A percentile compares a stretch with the other conserved stretches of the same genome.
phyloP scores from a whole-genome alignment of 371 early-diverging fungal species.

The Rhizopus delemar region DNA sequence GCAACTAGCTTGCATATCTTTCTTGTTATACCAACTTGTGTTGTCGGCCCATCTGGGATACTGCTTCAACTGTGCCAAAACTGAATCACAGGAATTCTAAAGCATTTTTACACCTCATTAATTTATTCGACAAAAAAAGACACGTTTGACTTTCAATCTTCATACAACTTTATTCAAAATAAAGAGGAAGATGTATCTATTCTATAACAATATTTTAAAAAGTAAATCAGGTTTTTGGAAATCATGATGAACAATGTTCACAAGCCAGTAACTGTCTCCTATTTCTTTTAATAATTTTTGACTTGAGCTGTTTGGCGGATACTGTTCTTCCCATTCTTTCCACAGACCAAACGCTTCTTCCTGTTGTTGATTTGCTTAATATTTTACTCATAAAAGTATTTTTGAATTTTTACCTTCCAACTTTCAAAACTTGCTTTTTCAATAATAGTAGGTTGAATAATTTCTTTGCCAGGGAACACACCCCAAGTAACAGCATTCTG shows the following conservation, averaged over 20 bases:
- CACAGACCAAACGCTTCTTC: conserved; percentile 97
- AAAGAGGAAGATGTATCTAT: no score
- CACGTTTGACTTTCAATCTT: no score
- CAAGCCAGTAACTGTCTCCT: conserved; percentile 77
- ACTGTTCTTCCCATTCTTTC: conserved; percentile 87
- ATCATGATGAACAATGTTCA: conserved; percentile 93
- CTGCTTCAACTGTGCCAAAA: no score
- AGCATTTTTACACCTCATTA: no score
- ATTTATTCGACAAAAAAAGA: no score
- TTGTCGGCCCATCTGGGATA: no score
- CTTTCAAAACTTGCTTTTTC: conserved; percentile 91
- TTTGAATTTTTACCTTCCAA: conserved; percentile 62
- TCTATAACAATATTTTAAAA: conserved; percentile 34
- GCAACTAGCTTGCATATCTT: no score
- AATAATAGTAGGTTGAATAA: conserved; percentile 95
- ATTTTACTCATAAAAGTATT: neutral
- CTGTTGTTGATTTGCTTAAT: neutral
- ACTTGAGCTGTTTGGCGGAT: conserved; percentile 58
- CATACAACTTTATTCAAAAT: no score
- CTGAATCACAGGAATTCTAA: no score
- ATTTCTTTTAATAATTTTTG: conserved; percentile 63
- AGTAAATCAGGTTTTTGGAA: conserved; percentile 61
- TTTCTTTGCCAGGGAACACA: conserved; percentile 97
- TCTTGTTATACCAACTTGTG: no score
- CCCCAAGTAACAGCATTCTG: conserved; percentile 99